phyloP scores from a whole-genome alignment of 768 basidiomycete genomes.

The Pholiota molesta region DNA sequence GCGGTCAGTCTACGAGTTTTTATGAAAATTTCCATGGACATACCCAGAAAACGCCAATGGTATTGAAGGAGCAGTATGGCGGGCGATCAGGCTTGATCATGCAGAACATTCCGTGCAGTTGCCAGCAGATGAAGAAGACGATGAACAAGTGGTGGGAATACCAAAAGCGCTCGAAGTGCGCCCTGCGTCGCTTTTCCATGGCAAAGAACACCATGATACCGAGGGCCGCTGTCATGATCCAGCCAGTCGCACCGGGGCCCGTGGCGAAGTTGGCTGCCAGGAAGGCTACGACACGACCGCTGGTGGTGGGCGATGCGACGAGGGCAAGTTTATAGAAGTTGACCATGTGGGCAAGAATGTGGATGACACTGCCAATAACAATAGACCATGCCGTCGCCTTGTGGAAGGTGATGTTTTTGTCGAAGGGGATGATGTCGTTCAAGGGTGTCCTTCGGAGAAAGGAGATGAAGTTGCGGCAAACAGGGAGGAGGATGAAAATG shows the following conservation, averaged over 20 bases:
- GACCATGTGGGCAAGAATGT: constrained; percentile 83
- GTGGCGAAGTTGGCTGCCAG: constrained; percentile 78
- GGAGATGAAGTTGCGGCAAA: constrained; percentile 95
- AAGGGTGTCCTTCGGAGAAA: constrained; percentile 84
- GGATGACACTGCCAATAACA: constrained; percentile 73
- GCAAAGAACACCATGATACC: constrained; percentile 86
- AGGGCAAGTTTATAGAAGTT: constrained; percentile 76
- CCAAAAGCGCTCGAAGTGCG: constrained; percentile 89
- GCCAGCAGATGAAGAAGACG: constrained; percentile 92
- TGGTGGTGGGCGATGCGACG: constrained; percentile 52
- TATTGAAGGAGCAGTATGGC: constrained; percentile 84
- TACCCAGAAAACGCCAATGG: constrained; percentile 95
- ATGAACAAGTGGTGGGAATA: constrained; percentile 90
- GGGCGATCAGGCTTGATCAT: constrained; percentile 92
- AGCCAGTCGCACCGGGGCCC: constrained; percentile 82
- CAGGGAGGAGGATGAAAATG: constrained; percentile 90
- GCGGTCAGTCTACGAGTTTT: background rate
- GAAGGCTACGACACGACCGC: constrained; percentile 68
- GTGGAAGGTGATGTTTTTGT: constrained; percentile 91
- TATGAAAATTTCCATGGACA: constrained; percentile 28
- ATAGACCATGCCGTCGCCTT: constrained; percentile 93
- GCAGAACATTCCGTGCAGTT: constrained; percentile 95
- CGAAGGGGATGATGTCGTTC: constrained; percentile 88
- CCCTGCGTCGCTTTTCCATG: constrained; percentile 74
- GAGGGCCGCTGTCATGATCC: constrained; percentile 82